Evolutionary conservation across 257 asterid genomes (phyloP).

Genomic region (Datura wrightii): DNA sequence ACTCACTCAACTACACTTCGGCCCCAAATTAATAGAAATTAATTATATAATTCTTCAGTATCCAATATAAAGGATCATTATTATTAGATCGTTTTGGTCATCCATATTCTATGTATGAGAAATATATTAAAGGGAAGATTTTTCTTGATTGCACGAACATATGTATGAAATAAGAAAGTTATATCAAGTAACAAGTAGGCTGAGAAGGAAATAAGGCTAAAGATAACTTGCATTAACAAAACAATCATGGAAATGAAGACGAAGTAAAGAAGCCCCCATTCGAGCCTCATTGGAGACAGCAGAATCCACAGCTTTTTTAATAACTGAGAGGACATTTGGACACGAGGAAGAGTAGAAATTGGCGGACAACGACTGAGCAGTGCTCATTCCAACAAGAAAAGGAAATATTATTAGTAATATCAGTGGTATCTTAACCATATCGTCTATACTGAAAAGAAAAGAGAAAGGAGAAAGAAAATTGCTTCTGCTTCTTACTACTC

Average conservation of each 20-base stretch:
- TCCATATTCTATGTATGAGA: neutral
- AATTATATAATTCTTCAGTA: too few relatives aligned
- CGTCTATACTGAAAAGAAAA: neutral
- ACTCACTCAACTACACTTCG: too few relatives aligned
- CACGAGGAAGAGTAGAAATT: conserved; percentile 61
- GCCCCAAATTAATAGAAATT: too few relatives aligned
- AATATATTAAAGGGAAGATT: neutral
- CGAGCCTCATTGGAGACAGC: conserved; percentile 72
- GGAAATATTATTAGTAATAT: conserved; percentile 37
- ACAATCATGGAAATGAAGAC: conserved; percentile 93
- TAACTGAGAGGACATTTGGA: conserved; percentile 52
- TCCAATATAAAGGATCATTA: neutral
- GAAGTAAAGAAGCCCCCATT: conserved; percentile 91
- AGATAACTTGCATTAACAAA: conserved; percentile 73
- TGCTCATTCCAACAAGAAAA: conserved; percentile 39
- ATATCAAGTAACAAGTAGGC: neutral
- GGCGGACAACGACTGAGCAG: conserved; percentile 49
- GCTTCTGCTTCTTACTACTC: neutral
- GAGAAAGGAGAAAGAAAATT: neutral
- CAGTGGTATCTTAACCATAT: conserved; percentile 16
- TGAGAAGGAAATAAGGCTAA: neutral
- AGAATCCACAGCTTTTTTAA: conserved; percentile 51
- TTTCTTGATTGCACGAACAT: neutral
- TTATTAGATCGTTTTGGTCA: neutral
- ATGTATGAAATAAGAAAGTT: neutral